Evolutionary conservation across 2,329 filamentous ascomycete species (phyloP).

Genomic region (Phyllachora maydis): DNA sequence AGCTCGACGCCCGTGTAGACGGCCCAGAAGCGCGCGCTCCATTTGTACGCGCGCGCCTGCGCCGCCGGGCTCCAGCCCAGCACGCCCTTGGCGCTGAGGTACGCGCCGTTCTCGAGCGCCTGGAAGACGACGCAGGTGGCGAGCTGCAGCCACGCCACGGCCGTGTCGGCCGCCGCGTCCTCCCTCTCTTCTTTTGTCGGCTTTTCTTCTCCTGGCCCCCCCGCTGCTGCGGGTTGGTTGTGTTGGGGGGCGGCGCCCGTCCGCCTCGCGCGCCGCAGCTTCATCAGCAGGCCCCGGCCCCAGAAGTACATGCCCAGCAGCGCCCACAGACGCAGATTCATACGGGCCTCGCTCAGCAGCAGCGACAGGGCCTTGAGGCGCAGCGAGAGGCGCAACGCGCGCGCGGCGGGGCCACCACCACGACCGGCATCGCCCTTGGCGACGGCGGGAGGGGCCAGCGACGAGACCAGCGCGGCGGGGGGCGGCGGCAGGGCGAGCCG

Average conservation of each 20-base stretch:
- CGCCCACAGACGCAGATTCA: conserved; percentile 59
- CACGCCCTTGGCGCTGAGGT: conserved; percentile 53
- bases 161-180: conserved; percentile 15
- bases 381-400: conserved; percentile 24
- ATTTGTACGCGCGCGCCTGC: conserved; percentile 40
- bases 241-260: conserved; percentile 2
- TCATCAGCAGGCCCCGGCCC: conserved; percentile 27
- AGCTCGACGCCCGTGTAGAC: conserved; percentile 61
- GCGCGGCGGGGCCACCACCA: conserved; percentile 13
- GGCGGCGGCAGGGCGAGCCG: conserved; percentile 31
- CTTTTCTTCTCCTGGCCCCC: too few species aligned
- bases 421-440: too few species aligned
- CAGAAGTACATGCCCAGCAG: conserved; percentile 54
- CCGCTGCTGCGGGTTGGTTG: too few species aligned
- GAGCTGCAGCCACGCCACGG: conserved; percentile 48
- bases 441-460: conserved; percentile 3
- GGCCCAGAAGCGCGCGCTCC: conserved; percentile 67
- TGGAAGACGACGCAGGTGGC: conserved; percentile 50
- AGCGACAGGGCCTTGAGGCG: conserved; percentile 39
- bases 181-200: conserved; percentile 4
- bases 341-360: conserved; percentile 49
- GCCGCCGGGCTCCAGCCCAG: conserved; percentile 34
- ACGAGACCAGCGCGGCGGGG: conserved; percentile 20
- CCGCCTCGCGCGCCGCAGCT: conserved; percentile 9
- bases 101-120: conserved; percentile 64